Conservation (phyloP, 148 eudicot species). For the Limonium bicolor region DNA sequence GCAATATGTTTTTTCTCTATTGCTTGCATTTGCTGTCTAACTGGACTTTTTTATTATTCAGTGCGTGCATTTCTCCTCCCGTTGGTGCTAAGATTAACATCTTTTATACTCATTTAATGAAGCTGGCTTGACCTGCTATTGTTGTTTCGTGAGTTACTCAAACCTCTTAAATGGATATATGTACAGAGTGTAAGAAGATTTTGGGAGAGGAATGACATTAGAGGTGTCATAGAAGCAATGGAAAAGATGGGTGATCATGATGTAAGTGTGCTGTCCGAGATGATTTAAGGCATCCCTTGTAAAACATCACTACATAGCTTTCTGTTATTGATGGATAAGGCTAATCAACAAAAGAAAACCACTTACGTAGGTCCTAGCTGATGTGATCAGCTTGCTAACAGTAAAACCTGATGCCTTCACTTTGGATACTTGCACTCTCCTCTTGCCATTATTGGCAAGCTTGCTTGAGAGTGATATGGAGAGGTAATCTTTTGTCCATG, state of each 20-base stretch:
- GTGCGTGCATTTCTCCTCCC: too few species aligned
- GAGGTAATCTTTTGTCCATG: too few species aligned
- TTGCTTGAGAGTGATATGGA: conserved; percentile 82
- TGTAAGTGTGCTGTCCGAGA: conserved; percentile 26
- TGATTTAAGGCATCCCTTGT: background rate
- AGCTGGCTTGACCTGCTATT: too few species aligned
- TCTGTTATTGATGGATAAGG: too few species aligned
- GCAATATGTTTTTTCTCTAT: too few species aligned
- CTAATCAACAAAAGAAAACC: too few species aligned
- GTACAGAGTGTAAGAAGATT: conserved; percentile 54
- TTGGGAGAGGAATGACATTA: conserved; percentile 83
- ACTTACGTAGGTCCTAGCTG: conserved; percentile 79
- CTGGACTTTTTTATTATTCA: too few species aligned
- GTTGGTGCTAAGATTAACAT: too few species aligned
- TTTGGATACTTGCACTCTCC: conserved; percentile 61
- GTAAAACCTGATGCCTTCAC: conserved; percentile 69
- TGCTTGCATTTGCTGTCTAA: too few species aligned
- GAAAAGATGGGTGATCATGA: conserved; percentile 82
- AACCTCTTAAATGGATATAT: background rate
- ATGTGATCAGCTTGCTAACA: conserved; percentile 53
- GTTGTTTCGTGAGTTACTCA: too few species aligned
- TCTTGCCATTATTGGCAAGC: conserved; percentile 60
- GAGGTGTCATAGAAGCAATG: conserved; percentile 61
- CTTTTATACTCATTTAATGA: too few species aligned
- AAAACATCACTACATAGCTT: too few species aligned